phyloP scores from a whole-genome alignment of 768 basidiomycete species.

The Astraeus odoratus region DNA sequence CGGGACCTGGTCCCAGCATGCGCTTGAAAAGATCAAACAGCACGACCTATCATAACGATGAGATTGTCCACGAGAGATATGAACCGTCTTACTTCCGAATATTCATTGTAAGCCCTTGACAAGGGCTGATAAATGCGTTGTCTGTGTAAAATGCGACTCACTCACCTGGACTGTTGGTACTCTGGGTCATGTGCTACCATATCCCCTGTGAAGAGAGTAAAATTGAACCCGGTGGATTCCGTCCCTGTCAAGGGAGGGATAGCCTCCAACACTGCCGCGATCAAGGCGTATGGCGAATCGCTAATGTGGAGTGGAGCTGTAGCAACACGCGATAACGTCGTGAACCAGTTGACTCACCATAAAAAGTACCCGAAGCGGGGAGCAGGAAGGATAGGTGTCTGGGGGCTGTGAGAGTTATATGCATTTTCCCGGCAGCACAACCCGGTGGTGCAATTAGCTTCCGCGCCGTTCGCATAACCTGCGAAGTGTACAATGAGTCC shows the following conservation, averaged over 20 bases:
- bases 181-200: constrained; percentile 66
- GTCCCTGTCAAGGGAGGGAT: constrained; percentile 65
- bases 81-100: constrained; percentile 45
- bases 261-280: constrained; percentile 51
- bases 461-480: constrained; percentile 66
- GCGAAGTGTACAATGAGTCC: not conserved
- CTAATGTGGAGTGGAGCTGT: constrained; percentile 24
- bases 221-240: constrained; percentile 52
- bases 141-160: constrained; percentile 7
- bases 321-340: not conserved
- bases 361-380: constrained; percentile 60
- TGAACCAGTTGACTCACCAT: constrained; percentile 40
- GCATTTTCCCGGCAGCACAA: constrained; percentile 58
- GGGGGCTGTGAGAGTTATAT: constrained; percentile 43
- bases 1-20: constrained; percentile 57
- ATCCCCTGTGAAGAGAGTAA: constrained; percentile 67
- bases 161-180: constrained; percentile 53
- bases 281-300: constrained; percentile 60
- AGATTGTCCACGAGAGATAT: constrained; percentile 1
- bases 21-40: constrained; percentile 62
- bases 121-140: not conserved
- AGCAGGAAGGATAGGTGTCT: constrained; percentile 47
- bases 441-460: constrained; percentile 64
- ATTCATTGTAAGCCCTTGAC: constrained; percentile 49
- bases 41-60: constrained; percentile 37